A percentile compares a stretch with the other conserved stretches of the same genome.
phyloP scores from a whole-genome alignment of 192 early-diverging fungal species.

The Linderina pennispora region DNA sequence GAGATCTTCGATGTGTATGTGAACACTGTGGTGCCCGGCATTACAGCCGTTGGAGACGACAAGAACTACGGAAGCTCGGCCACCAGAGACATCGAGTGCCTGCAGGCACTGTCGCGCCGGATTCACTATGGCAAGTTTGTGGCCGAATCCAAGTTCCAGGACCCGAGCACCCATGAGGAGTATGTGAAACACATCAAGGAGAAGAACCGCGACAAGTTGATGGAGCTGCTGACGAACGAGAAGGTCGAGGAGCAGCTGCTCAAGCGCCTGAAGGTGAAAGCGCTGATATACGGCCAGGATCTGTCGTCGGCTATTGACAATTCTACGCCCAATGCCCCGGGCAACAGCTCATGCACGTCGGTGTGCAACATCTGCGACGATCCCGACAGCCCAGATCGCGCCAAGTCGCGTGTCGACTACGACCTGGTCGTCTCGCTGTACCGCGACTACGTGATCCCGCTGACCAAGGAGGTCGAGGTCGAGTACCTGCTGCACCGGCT shows the following conservation, averaged over 20 bases:
- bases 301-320: constrained; percentile 42
- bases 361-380: too few species aligned
- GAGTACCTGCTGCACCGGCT: constrained; percentile 80
- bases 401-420: constrained; percentile 57
- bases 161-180: constrained; percentile 60
- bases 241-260: constrained; percentile 81
- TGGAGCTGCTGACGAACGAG: constrained; percentile 83
- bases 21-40: constrained; percentile 70
- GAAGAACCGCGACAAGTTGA: constrained; percentile 68
- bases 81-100: constrained; percentile 85
- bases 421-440: constrained; percentile 88
- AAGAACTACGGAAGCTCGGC: constrained; percentile 90
- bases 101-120: constrained; percentile 86
- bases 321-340: constrained; percentile 7
- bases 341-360: too few species aligned
- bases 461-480: constrained; percentile 95
- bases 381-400: constrained; percentile 27
- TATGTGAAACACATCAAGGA: constrained; percentile 72
- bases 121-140: constrained; percentile 99
- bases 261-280: constrained; percentile 78
- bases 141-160: constrained; percentile 95
- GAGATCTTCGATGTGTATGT: constrained; percentile 80
- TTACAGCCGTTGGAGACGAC: constrained; percentile 75
- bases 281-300: constrained; percentile 90
- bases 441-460: constrained; percentile 91